Conservation (phyloP, 352 stramenopile species). For the Phytophthora megakarya region DNA sequence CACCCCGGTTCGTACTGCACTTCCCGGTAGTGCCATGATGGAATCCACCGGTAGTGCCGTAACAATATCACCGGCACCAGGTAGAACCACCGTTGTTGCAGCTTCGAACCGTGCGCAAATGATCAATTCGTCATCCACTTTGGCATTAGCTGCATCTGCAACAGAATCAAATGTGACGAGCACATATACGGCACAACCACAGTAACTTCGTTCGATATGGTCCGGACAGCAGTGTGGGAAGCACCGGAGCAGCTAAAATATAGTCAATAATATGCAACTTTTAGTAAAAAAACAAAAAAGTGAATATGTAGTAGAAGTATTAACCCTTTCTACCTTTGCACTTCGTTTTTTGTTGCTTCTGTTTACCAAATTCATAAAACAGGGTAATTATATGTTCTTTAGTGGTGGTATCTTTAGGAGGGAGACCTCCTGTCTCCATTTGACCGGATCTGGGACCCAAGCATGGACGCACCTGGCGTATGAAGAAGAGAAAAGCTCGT, state of each 20-base stretch:
- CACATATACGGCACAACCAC: conserved; percentile 35
- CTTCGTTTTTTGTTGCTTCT: conserved; percentile 30
- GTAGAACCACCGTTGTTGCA: not conserved
- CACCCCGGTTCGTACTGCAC: not conserved
- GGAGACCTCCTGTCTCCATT: not conserved
- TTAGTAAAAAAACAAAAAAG: not conserved
- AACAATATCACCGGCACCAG: conserved; percentile 1
- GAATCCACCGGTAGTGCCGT: not conserved
- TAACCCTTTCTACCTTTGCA: conserved; percentile 22
- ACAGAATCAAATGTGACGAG: conserved; percentile 21
- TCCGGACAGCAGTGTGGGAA: conserved; percentile 47
- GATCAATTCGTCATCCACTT: conserved; percentile 17
- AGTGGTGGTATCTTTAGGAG: conserved; percentile 2
- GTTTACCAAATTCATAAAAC: not conserved
- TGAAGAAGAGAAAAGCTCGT: conserved; percentile 18
- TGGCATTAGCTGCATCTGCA: not conserved
- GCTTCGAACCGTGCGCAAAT: conserved; percentile 43
- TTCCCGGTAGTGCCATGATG: conserved; percentile 5
- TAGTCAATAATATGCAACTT: not conserved
- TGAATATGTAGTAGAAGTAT: too few relatives aligned
- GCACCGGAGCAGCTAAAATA: conserved; percentile 31
- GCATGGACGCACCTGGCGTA: conserved; percentile 21
- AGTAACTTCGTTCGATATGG: conserved; percentile 42
- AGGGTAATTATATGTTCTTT: not conserved
- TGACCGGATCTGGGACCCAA: not conserved